Percentiles rank a stretch among this genome's conserved stretches.
phyloP scores from a whole-genome alignment of 2,329 filamentous ascomycete species.

The Pestalotiopsis sp. region DNA sequence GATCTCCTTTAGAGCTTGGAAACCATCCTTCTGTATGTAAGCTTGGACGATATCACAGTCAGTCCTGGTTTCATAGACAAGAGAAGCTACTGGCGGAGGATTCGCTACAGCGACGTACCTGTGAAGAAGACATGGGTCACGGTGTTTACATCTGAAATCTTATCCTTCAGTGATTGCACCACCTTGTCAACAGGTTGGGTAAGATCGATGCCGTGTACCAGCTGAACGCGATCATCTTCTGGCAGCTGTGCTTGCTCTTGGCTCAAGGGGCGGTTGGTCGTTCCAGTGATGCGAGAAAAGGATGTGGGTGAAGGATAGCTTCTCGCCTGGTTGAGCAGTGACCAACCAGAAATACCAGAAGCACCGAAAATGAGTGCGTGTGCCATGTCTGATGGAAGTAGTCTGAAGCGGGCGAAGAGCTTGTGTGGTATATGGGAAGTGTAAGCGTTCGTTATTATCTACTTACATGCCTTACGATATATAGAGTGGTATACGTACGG shows the following conservation, averaged over 20 bases:
- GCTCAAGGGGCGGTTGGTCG: neutral
- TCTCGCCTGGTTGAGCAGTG: neutral
- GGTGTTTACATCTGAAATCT: neutral
- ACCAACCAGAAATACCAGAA: neutral
- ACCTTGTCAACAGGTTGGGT: neutral
- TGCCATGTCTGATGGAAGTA: neutral
- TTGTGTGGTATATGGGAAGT: neutral
- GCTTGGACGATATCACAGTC: neutral
- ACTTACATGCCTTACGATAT: neutral
- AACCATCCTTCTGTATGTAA: neutral
- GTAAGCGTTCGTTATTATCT: neutral
- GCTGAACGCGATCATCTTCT: neutral
- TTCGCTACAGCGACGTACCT: neutral
- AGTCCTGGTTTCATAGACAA: neutral
- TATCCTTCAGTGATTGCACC: neutral
- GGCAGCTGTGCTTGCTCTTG: neutral
- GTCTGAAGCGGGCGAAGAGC: too few relatives aligned
- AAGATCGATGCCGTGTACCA: neutral
- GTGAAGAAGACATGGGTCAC: constrained; percentile 1
- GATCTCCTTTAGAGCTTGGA: neutral
- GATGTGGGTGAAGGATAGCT: neutral
- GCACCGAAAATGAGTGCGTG: neutral
- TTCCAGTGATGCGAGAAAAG: neutral
- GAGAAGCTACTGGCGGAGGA: too few relatives aligned
- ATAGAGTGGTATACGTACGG: neutral